Conservation (phyloP, 805 yeast species). For the Lachancea sp. region DNA sequence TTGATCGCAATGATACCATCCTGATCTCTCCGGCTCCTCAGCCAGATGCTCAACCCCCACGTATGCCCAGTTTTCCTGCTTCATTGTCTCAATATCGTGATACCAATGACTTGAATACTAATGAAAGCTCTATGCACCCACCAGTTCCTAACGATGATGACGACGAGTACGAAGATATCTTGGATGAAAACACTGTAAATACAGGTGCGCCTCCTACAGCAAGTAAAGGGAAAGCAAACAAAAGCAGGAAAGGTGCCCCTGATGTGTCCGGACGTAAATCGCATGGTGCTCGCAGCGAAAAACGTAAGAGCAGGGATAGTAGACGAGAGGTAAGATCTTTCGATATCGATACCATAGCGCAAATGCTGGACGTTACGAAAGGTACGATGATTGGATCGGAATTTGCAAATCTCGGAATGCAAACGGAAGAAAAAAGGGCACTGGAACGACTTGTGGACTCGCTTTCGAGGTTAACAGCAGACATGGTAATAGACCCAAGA, state of each 20-base stretch:
- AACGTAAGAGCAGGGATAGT: constrained; percentile 3
- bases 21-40: background rate
- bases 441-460: constrained; percentile 84
- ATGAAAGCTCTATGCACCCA: no score
- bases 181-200: constrained; percentile 3
- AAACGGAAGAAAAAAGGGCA: constrained; percentile 67
- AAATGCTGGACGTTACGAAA: constrained; percentile 35
- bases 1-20: constrained; percentile 3
- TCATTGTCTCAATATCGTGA: background rate
- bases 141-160: constrained; percentile 7
- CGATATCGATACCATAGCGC: constrained; percentile 32
- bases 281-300: background rate
- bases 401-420: constrained; percentile 65
- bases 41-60: constrained; percentile 2
- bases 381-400: constrained; percentile 47
- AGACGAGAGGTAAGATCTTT: constrained; percentile 19
- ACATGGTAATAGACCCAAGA: constrained; percentile 79
- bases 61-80: constrained; percentile 6
- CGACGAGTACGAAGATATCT: constrained; percentile 19
- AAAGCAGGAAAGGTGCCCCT: background rate
- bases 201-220: background rate
- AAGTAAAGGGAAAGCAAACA: background rate
- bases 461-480: constrained; percentile 77
- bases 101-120: background rate
- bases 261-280: constrained; percentile 1